Base-by-base conservation (phyloP, 192 early-diverging fungal species). In the Coemansia sp. region DNA sequence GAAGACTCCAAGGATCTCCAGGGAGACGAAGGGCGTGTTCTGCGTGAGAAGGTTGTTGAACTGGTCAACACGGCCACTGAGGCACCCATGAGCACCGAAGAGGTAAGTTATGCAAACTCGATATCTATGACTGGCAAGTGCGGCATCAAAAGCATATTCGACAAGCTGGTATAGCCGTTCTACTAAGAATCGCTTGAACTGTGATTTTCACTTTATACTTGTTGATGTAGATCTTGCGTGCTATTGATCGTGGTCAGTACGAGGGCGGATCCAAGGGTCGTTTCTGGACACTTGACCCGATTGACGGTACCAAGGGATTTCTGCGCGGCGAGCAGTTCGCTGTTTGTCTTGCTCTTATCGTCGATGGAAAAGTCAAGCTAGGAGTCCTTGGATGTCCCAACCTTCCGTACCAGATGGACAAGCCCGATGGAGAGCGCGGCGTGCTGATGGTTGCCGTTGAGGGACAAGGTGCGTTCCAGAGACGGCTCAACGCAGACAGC, bases 241-340 rank as follows among this genome's bases (percentile, higher is more conserved):
- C 91, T n/a, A 98, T 99, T 82, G 97, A 99, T 64, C 84, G 90
- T 25, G 97, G 96, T 1, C 90, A 86, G 56, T 93, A 89, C 75
- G 89, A 69, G 12, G 94, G 93, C 20, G 93, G 94, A 3, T 33
- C 88, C 1, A 72, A 75, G 45, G 94, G 91, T 28, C 87, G 95
- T 48, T 82, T 85, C 68, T 93, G 92, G 92, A 88, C 90, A n/a
- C 83, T 93, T 40, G 92, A 93, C 70, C 92, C 92, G 11, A 88
- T 92, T 76, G 95, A 99, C 77, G 97, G 97, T n/a, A 99, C 97
- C 30, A 97, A 96, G 75, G 97, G 97, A 22, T 99, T 99, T 69
- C 77, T 99, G 74, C 87, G 97, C 55, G 95, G 96, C 60, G 95
- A 94, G 72, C 97, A 99, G 84, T 99, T 87, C 81, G 95, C 96